These are phyloP conservation scores for Lenwebbia sp. DNA, from an alignment of 345 rosid species.

Conservation along the genomic window DNA sequence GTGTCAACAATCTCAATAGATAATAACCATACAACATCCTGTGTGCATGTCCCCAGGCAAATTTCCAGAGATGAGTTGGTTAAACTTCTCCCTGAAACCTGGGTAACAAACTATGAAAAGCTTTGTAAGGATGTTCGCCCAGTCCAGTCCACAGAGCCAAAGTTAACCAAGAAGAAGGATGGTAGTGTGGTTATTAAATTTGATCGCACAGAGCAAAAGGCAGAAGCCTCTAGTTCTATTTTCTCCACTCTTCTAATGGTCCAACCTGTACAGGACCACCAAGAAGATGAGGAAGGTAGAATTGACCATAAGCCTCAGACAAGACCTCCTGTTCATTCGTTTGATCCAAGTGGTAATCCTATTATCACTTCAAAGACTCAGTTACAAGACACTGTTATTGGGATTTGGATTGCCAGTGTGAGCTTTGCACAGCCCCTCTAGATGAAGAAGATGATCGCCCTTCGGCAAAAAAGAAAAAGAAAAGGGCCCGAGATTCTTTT, in stretches of 20 bases:
- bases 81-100: background rate
- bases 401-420: background rate
- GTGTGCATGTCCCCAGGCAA: background rate
- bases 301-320: background rate
- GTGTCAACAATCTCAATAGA: too few species aligned
- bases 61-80: background rate
- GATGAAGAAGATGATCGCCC: background rate
- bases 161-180: background rate
- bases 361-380: background rate
- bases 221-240: background rate
- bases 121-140: rapidly evolving
- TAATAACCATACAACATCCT: background rate
- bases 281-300: background rate
- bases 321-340: background rate
- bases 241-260: background rate
- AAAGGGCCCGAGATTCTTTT: background rate
- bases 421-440: background rate
- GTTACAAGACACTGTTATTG: background rate
- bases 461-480: background rate
- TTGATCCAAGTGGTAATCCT: background rate
- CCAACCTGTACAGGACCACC: background rate
- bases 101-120: background rate
- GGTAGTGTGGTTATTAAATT: background rate
- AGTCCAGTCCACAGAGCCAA: background rate
- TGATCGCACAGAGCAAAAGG: background rate